phyloP scores from a whole-genome alignment of 1,139 yeast species.

The Candida frijolesensis region DNA sequence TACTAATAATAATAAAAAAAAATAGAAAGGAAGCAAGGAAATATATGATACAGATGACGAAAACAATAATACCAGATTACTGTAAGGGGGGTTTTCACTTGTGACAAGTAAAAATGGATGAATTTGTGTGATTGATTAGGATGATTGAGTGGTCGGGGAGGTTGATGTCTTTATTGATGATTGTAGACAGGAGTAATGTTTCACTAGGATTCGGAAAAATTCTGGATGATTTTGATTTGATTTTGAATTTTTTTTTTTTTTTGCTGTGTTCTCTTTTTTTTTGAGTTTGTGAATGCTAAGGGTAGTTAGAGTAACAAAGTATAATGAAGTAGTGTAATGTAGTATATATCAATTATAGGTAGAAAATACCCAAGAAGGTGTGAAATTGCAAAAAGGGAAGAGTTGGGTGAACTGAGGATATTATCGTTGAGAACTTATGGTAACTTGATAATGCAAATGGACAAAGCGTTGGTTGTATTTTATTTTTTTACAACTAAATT shows the following conservation, averaged over 20 bases:
- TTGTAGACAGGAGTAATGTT: not conserved
- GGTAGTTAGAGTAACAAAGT: not conserved
- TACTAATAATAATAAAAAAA: not conserved
- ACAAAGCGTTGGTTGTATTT: too few species aligned
- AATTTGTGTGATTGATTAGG: not conserved
- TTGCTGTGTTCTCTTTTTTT: not conserved
- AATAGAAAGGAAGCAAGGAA: constrained; percentile 1
- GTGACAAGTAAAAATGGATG: not conserved
- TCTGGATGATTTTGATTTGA: not conserved
- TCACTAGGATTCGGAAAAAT: constrained; percentile 1
- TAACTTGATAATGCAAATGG: too few species aligned
- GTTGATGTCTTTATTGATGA: not conserved
- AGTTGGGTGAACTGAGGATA: too few species aligned
- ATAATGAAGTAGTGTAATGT: not conserved
- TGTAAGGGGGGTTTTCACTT: not conserved
- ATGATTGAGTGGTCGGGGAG: not conserved
- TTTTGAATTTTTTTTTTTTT: not conserved
- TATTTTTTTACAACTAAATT: too few species aligned
- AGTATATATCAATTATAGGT: not conserved
- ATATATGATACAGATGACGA: not conserved
- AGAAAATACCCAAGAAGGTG: too few species aligned
- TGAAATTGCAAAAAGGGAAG: too few species aligned
- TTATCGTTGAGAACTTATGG: too few species aligned
- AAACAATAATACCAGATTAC: constrained; percentile 13
- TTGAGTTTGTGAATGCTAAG: not conserved